Percentiles rank a stretch among this genome's conserved stretches.
These are phyloP conservation scores for Flaveria brownii DNA, from an alignment of 129 eudicot species.

Conservation along the genomic window DNA sequence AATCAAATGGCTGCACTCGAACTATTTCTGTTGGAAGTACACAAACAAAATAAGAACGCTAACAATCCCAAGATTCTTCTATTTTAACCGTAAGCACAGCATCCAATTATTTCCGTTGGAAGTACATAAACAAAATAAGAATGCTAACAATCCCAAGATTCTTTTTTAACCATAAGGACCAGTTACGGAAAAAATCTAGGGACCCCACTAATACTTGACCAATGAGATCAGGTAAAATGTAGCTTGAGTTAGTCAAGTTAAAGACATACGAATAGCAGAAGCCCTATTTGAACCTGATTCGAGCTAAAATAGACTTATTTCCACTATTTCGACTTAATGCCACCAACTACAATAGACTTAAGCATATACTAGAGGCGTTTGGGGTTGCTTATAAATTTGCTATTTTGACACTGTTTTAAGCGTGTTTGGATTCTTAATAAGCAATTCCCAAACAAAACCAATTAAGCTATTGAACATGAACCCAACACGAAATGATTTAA, in stretches of 20 bases:
- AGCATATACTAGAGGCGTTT: neutral
- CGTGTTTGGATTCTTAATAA: neutral
- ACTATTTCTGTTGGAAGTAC: constrained; percentile 16
- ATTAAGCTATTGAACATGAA: neutral
- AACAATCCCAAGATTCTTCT: neutral
- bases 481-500: neutral
- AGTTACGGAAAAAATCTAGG: too few species aligned
- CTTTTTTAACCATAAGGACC: too few species aligned
- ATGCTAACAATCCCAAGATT: neutral
- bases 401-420: neutral
- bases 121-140: neutral
- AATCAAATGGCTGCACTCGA: constrained; percentile 4
- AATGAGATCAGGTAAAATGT: too few species aligned
- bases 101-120: constrained; percentile 22
- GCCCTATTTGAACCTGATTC: too few species aligned
- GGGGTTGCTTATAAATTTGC: neutral
- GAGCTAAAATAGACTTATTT: too few species aligned
- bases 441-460: constrained; percentile 14
- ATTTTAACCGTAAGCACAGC: too few species aligned
- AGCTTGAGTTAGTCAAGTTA: too few species aligned
- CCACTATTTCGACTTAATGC: neutral
- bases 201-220: too few species aligned
- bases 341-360: neutral
- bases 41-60: neutral
- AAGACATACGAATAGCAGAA: too few species aligned